Base-by-base conservation (phyloP, 176 grass and related monocot genomes). In the Oryza punctata region DNA sequence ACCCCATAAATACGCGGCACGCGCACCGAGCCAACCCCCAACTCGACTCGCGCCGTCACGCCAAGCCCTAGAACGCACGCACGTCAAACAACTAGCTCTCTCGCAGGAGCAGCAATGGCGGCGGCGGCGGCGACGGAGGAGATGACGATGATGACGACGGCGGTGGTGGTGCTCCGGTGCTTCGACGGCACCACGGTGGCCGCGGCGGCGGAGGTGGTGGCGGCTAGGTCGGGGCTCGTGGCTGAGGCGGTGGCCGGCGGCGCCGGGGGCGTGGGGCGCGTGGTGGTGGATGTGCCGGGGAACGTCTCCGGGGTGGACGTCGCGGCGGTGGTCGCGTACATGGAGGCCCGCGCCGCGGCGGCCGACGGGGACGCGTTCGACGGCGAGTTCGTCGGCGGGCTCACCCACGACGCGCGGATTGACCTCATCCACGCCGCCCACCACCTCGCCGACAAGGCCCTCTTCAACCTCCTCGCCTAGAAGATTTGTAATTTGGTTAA, bases 211-310 rank as follows among this genome's bases (percentile, higher is more conserved):
- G 29, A 26, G 18, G 49, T 82, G 2, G 75, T 47, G 7, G 29
- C 1, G 19, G 18, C 1, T 61, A 75, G 75, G 21, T 78, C 87
- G 25, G 60, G 33, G 4, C 76, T 83, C 33, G 87, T 84, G 0
- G 60, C 35, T 1, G 72, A 52, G 8, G 86, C 80, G 18, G 61
- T 29, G 2, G 50, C 33, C 35, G 35, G 35, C 35, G 35, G 35
- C 35, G 35, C 6, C 0, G 35, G 35, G 1, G 35, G 66, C 59
- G 0, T 59, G 15, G 11, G 10, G 40, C 41, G 43, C 8, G 10
- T 37, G 69, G 87, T 84, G 26, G 81, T 88, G 1, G 69, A 84
- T 45, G 75, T 88, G 81, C 87, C 81, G 6, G 75, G 81, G 1
- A 35, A 78, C 25, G 75, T 79, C 19, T 33, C 28, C 68, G 87